Percentiles rank a stretch among this genome's conserved stretches.
phyloP scores from a whole-genome alignment of 2,329 filamentous ascomycete genomes.

The Paecilomyces fulvus region DNA sequence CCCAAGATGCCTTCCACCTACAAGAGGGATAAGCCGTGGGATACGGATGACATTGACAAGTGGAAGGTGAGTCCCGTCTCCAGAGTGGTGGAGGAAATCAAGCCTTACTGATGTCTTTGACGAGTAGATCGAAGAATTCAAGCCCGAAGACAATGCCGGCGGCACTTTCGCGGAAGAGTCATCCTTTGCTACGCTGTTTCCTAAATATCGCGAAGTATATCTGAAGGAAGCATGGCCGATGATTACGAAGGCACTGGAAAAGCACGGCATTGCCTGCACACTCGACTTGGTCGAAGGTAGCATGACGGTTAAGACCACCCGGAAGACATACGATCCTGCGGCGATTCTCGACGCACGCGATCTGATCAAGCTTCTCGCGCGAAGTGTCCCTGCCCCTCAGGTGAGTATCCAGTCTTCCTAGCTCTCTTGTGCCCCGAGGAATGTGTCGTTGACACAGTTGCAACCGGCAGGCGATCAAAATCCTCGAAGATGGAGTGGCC shows the following conservation, averaged over 20 bases:
- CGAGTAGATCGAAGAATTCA: conserved; percentile 67
- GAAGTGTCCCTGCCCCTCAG: conserved; percentile 86
- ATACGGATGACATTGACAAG: conserved; percentile 94
- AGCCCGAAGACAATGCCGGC: conserved; percentile 70
- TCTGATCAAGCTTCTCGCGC: conserved; percentile 82
- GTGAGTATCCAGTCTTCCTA: conserved; percentile 11
- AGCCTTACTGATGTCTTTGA: background rate
- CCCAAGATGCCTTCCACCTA: conserved; percentile 73
- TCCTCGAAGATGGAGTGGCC: conserved; percentile 82
- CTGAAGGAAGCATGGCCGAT: conserved; percentile 88
- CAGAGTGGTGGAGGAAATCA: background rate
- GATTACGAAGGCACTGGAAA: conserved; percentile 78
- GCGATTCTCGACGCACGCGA: conserved; percentile 90
- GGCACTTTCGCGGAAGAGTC: conserved; percentile 91
- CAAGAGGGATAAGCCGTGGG: conserved; percentile 87
- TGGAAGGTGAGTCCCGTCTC: conserved; percentile 58
- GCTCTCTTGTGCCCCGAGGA: background rate
- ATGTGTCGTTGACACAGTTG: conserved; percentile 4
- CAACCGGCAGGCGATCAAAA: conserved; percentile 61
- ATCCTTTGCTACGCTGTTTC: conserved; percentile 74
- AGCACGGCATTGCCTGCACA: conserved; percentile 79
- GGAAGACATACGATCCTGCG: conserved; percentile 84
- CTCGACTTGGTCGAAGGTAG: conserved; percentile 91
- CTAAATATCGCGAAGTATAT: conserved; percentile 93
- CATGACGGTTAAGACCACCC: conserved; percentile 94